Percentiles rank a stretch among this genome's conserved stretches.
phyloP scores from a whole-genome alignment of 352 stramenopile genomes.

The Aphanomyces euteiches region DNA sequence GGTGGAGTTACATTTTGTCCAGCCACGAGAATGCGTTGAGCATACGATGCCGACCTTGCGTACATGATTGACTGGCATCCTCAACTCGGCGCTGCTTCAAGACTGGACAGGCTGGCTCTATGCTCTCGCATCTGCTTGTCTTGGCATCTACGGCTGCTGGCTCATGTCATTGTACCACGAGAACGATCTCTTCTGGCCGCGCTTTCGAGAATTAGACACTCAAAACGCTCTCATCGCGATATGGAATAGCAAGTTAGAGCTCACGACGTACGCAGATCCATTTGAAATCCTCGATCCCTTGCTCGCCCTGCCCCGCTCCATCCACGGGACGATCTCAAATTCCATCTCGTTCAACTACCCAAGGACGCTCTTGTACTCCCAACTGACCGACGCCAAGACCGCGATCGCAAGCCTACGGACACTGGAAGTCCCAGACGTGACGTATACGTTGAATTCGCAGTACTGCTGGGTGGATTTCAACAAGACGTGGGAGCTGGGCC shows the following conservation, averaged over 20 bases:
- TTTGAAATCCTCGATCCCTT: not conserved
- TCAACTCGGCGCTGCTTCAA: too few species aligned
- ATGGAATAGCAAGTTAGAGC: not conserved
- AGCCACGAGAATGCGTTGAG: too few species aligned
- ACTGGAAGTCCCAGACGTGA: not conserved
- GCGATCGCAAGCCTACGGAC: not conserved
- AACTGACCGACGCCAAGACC: not conserved
- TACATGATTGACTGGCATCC: too few species aligned
- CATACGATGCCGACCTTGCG: too few species aligned
- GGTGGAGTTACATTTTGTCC: too few species aligned
- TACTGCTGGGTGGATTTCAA: conserved; percentile 14
- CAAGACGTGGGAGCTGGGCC: conserved; percentile 6
- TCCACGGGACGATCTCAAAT: not conserved
- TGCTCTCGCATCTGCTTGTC: too few species aligned
- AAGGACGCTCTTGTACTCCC: conserved; percentile 14
- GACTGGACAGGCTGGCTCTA: too few species aligned
- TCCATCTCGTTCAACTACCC: conserved; percentile 2
- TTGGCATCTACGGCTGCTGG: not conserved
- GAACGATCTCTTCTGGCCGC: conserved; percentile 22
- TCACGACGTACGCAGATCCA: not conserved
- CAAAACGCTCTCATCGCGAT: not conserved
- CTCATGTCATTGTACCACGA: not conserved
- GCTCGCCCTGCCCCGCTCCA: not conserved
- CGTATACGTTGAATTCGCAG: conserved; percentile 10
- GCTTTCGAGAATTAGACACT: not conserved